Evolutionary conservation across 371 early-diverging fungal species (phyloP).

Genomic region (Mortierella sp.): DNA sequence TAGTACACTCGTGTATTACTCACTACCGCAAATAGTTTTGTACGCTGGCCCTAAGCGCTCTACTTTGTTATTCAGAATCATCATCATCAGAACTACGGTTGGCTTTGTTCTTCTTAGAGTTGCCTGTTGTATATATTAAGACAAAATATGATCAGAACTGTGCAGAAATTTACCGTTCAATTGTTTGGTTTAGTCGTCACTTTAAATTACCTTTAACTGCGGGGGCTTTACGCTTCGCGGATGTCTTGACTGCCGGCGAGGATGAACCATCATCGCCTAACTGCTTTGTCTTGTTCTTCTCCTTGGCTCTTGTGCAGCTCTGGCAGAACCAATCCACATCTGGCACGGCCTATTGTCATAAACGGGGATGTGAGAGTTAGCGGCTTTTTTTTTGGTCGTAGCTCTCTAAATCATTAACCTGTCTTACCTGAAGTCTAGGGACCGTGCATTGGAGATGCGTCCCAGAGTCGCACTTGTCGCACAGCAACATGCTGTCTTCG

Average conservation of each 20-base stretch:
- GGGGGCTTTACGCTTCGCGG: constrained; percentile 47
- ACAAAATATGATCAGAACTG: not conserved
- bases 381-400: not conserved
- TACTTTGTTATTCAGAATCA: constrained; percentile 27
- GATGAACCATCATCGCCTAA: constrained; percentile 11
- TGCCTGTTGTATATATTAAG: constrained; percentile 2
- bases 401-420: not conserved
- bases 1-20: not conserved
- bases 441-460: constrained; percentile 64
- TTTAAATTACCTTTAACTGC: constrained; percentile 26
- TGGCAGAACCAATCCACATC: constrained; percentile 58
- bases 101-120: constrained; percentile 46
- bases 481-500: constrained; percentile 66
- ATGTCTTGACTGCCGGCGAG: constrained; percentile 8
- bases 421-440: constrained; percentile 58
- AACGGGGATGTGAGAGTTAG: not conserved
- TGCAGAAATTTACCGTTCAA: too few relatives aligned
- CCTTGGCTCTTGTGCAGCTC: constrained; percentile 39
- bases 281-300: constrained; percentile 40
- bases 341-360: constrained; percentile 26
- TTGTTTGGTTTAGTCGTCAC: too few relatives aligned
- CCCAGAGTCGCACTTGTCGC: constrained; percentile 68
- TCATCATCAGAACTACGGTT: constrained; percentile 33
- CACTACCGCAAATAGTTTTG: not conserved
- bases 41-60: not conserved